Evolutionary conservation across 2,329 filamentous ascomycete species (phyloP).

Genomic region (Xylaria sp.): DNA sequence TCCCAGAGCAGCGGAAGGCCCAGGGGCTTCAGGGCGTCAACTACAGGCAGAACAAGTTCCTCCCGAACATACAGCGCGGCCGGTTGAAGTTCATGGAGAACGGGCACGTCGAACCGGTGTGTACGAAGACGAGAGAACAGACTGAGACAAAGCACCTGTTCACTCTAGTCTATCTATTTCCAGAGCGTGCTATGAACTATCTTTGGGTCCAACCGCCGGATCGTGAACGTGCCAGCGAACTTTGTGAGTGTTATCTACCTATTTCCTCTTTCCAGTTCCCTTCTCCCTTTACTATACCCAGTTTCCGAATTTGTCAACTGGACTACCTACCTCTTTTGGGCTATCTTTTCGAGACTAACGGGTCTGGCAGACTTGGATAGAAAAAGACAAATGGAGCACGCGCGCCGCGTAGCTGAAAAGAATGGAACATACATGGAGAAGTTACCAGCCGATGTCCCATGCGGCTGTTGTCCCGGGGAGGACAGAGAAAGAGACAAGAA

Average conservation of each 20-base stretch:
- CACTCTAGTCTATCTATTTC: slow-evolving; percentile 55
- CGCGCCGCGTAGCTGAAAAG: slow-evolving; percentile 36
- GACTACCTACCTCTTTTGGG: not conserved
- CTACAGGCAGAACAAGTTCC: slow-evolving; percentile 47
- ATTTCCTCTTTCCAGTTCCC: not conserved
- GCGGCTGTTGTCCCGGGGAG: slow-evolving; percentile 45
- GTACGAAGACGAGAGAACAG: slow-evolving; percentile 45
- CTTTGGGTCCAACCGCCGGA: slow-evolving; percentile 56
- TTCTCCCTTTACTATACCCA: not conserved
- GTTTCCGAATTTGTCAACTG: not conserved
- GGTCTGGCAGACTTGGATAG: slow-evolving; percentile 38
- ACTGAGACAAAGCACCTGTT: slow-evolving; percentile 43
- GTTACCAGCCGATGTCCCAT: slow-evolving; percentile 33
- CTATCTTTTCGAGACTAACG: slow-evolving; percentile 11
- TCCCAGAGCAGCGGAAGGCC: slow-evolving; percentile 25
- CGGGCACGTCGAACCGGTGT: slow-evolving; percentile 42
- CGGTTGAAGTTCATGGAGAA: slow-evolving; percentile 42
- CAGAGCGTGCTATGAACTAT: slow-evolving; percentile 60
- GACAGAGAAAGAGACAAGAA: slow-evolving; percentile 39
- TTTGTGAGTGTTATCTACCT: slow-evolving; percentile 52
- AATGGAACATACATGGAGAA: slow-evolving; percentile 43
- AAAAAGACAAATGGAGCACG: slow-evolving; percentile 35
- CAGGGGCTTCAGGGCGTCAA: slow-evolving; percentile 49
- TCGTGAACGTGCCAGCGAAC: slow-evolving; percentile 53
- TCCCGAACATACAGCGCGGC: slow-evolving; percentile 42